A percentile compares a stretch with the other conserved stretches of the same genome.
Conservation (phyloP, 192 early-diverging fungal genomes). For the Backusella psychrophila region DNA sequence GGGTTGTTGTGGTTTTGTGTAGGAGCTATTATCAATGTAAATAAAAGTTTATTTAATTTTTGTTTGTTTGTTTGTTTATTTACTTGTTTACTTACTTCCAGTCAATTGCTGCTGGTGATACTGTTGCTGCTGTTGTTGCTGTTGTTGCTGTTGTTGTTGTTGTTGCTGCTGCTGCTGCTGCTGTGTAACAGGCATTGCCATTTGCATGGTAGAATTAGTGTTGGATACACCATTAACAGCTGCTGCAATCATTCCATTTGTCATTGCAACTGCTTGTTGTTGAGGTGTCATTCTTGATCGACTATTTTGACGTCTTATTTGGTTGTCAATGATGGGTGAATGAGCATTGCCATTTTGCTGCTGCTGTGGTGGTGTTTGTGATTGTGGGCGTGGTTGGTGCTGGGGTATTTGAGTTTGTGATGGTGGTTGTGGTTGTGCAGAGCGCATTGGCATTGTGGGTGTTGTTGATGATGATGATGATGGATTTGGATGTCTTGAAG, state of each 20-base stretch:
- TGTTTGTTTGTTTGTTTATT: neutral
- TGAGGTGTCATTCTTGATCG: conserved; percentile 30
- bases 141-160: conserved; percentile 14
- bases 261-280: conserved; percentile 31
- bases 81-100: neutral
- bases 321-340: neutral
- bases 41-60: neutral
- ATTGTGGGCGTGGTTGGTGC: neutral
- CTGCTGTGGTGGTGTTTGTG: neutral
- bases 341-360: neutral
- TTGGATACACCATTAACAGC: conserved; percentile 24
- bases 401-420: neutral
- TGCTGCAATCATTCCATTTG: conserved; percentile 31
- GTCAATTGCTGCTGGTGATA: conserved; percentile 7
- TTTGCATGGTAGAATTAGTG: conserved; percentile 12
- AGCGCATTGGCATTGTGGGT: neutral
- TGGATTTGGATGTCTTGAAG: neutral
- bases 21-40: neutral
- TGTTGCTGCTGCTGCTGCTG: conserved; percentile 22
- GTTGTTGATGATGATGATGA: neutral
- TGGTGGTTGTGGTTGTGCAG: neutral
- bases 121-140: conserved; percentile 17
- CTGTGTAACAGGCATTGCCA: conserved; percentile 11
- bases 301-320: conserved; percentile 28
- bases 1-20: conserved; percentile 2